Base-by-base conservation (phyloP, 805 yeast species). In the Millerozyma acaciae region DNA sequence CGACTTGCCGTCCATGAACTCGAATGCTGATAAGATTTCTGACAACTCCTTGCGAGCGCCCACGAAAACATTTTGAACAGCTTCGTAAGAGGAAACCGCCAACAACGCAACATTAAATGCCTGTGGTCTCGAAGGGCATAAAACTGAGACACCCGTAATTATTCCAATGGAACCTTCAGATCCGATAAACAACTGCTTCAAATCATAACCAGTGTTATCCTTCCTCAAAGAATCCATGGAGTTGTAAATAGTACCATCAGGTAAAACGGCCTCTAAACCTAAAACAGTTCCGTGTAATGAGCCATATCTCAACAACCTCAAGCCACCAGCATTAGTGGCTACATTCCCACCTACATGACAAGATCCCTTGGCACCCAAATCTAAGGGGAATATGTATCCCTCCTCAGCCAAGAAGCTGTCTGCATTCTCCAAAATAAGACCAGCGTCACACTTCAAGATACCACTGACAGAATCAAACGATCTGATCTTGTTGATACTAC, bases 281-380 rank as follows among this genome's bases (percentile, higher is more conserved):
- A 89, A 65, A 0, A 89, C 95, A 15, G 87, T 67, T 4, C 97
- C 97, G 53, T 90, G 97, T 44, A 89, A 72, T 5, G 95, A 85
- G 3, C 97, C 97, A 55, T 87, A 89, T 47, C 95, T 73, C 40
- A 89, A 62, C 32, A 89, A 68, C 52, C 97, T 70, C 48, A 89
- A 71, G 1, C 97, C 97, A 52, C 97, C 97, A 4, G 97, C 97
- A 55, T 90, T 90, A 13, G 96, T 87, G 13, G 96, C 95, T 27
- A 87, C 90, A 34, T 80, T 84, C 44, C 97, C 97, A 46, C 97
- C 97, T 41, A 90, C 80, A 47, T 86, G 95, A 55, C 97, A 90
- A 2, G 96, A 86, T 9, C 97, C 97, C 63, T 89, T 89, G 23
- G 97, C 97, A 37, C 97, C 97, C 40, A 89, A 65, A 55, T 89